Evolutionary conservation across 2,329 filamentous ascomycete species (phyloP), one percentile per base, ranked within the genome.

Genomic region (Aureobasidium sp.): DNA sequence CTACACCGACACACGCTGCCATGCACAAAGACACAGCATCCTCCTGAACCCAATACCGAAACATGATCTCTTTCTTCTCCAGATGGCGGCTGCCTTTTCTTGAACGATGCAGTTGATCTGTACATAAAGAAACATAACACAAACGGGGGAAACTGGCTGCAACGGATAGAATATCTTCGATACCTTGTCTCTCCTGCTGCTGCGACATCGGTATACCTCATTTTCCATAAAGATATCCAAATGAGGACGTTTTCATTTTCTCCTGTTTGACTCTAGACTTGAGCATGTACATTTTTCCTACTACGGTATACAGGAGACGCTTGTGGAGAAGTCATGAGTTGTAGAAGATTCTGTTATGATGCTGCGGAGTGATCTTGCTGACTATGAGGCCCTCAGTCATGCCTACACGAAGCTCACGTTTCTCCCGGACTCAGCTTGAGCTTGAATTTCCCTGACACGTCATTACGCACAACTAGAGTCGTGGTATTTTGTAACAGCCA

Each of bases 41-140:
- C 19, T 25, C 39, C 19, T 25, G 14, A 45, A 45, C 24, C n/a
- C n/a, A n/a, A n/a, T n/a, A n/a, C n/a, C n/a, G n/a, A n/a, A n/a
- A n/a, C n/a, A n/a, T n/a, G n/a, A n/a, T n/a, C n/a, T n/a, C n/a
- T n/a, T n/a, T n/a, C n/a, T 29, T 45, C 41, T 34, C 27, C 17
- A 45, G 12, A 45, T 34, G 41, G 41, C 29, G 41, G 29, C 25
- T 17, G 25, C 25, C 40, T 44, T 30, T 24, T 30, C 24, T 27
- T n/a, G 5, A 21, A 45, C 27, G 47, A 53, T 22, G 50, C 50
- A 53, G 50, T 39, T 39, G 50, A 30, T 42, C 50, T 53, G 50
- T 53, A 53, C 38, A 53, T 53, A 53, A 38, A 21, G 24, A n/a
- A n/a, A n/a, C n/a, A n/a, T n/a, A n/a, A n/a, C n/a, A 22, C 41